These are phyloP conservation scores for Eudorina sp. DNA, from an alignment of 139 green algal species.

Conservation along the genomic window DNA sequence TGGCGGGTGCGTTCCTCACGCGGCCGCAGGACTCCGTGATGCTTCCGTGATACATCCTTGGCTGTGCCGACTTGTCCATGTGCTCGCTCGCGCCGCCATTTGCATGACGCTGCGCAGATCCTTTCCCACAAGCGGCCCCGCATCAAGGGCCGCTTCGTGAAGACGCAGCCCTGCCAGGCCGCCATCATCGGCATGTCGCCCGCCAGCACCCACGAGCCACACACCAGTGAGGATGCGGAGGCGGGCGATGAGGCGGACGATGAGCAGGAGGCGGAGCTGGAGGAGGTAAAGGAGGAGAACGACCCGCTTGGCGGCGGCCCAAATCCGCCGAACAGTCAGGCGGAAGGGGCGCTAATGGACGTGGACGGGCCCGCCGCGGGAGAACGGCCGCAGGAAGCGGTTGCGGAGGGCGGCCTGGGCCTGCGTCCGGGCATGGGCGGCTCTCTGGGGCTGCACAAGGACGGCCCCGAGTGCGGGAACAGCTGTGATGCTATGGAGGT, in stretches of 20 bases:
- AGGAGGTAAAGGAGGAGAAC: conserved; percentile 37
- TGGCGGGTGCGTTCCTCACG: no score
- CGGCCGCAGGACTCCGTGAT: no score
- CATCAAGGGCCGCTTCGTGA: conserved; percentile 86
- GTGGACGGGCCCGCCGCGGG: background rate
- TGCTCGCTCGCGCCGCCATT: no score
- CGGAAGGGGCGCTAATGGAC: background rate
- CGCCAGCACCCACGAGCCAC: conserved; percentile 25
- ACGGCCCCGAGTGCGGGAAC: background rate
- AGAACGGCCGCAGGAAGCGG: conserved; percentile 25
- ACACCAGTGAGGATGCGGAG: conserved; percentile 30
- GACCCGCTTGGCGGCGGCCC: background rate
- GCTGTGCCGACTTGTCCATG: background rate
- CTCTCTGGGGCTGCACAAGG: background rate
- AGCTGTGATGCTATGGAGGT: conserved; percentile 1
- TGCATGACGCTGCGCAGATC: conserved; percentile 34
- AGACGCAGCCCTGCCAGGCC: conserved; percentile 58
- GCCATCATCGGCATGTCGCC: conserved; percentile 14
- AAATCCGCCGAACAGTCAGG: background rate
- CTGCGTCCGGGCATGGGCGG: background rate
- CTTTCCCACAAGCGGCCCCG: conserved; percentile 75
- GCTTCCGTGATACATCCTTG: background rate
- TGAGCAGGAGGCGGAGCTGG: conserved; percentile 38
- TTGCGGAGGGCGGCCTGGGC: background rate
- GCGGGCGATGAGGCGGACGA: conserved; percentile 33